These are phyloP conservation scores for Ascochyta lentis DNA, from an alignment of 2,329 filamentous ascomycete species.

Conservation along the genomic window DNA sequence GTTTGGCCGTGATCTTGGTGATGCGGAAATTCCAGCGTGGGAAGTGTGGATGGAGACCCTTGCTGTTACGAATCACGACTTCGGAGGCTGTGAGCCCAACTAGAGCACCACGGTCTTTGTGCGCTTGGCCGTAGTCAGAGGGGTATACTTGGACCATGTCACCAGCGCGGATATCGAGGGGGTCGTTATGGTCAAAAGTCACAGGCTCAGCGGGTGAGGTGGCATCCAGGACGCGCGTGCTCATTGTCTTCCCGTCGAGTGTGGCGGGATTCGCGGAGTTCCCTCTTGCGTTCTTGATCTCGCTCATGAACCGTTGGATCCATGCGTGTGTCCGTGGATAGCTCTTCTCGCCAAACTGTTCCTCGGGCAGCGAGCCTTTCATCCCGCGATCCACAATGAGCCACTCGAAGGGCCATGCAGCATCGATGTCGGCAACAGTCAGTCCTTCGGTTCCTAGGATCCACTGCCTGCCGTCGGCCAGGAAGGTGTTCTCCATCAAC, in stretches of 20 bases:
- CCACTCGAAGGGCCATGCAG: constrained; percentile 73
- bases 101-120: constrained; percentile 37
- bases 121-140: constrained; percentile 41
- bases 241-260: constrained; percentile 26
- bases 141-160: constrained; percentile 56
- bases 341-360: constrained; percentile 58
- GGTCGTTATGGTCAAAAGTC: constrained; percentile 60
- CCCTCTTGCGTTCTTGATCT: constrained; percentile 53
- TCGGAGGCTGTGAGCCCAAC: constrained; percentile 38
- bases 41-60: constrained; percentile 45
- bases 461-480: constrained; percentile 73
- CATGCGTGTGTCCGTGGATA: constrained; percentile 70
- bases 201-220: constrained; percentile 50
- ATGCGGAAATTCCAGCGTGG: constrained; percentile 50
- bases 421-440: constrained; percentile 71
- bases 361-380: constrained; percentile 62
- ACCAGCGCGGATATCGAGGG: constrained; percentile 61
- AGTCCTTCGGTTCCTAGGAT: constrained; percentile 62
- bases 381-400: constrained; percentile 50
- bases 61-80: constrained; percentile 36
- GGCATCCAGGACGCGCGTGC: constrained; percentile 57
- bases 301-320: constrained; percentile 66
- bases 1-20: constrained; percentile 9
- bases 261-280: constrained; percentile 52
- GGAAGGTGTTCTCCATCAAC: constrained; percentile 66